Evolutionary conservation across 2,329 filamentous ascomycete genomes (phyloP).

Genomic region (Verticillium longisporum): DNA sequence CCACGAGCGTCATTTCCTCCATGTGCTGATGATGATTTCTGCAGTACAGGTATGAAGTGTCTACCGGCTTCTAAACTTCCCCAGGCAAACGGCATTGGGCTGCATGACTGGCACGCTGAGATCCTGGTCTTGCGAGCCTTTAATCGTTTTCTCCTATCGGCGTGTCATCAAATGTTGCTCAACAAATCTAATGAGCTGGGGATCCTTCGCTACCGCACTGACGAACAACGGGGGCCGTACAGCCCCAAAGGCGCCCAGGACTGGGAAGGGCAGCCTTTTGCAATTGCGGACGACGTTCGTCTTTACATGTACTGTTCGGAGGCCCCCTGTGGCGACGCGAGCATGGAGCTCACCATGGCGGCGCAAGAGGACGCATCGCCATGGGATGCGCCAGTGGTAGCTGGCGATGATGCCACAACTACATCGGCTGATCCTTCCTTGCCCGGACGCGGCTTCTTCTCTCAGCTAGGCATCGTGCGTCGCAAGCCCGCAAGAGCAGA

Average conservation of each 20-base stretch:
- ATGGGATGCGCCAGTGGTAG: conserved; percentile 43
- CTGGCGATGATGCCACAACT: background rate
- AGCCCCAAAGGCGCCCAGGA: background rate
- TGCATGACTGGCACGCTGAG: conserved; percentile 96
- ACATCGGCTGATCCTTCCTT: conserved; percentile 31
- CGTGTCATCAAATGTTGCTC: conserved; percentile 41
- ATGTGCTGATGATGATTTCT: background rate
- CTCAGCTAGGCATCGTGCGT: conserved; percentile 67
- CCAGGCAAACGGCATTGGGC: conserved; percentile 62
- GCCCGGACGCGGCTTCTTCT: conserved; percentile 77
- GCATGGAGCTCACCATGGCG: conserved; percentile 92
- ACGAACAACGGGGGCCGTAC: background rate
- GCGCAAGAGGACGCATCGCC: conserved; percentile 75
- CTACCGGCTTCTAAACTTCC: conserved; percentile 67
- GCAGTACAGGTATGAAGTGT: conserved; percentile 92
- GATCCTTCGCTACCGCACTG: conserved; percentile 9
- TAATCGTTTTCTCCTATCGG: conserved; percentile 67
- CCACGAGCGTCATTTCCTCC: background rate
- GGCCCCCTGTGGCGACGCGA: conserved; percentile 91
- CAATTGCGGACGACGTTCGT: conserved; percentile 54
- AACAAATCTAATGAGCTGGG: conserved; percentile 12
- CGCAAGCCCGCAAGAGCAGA: conserved; percentile 82
- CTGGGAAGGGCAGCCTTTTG: conserved; percentile 50
- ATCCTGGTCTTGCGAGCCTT: conserved; percentile 74
- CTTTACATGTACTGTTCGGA: conserved; percentile 96